Base-by-base conservation (phyloP, 441 rosid genomes). In the Croton setiger region DNA sequence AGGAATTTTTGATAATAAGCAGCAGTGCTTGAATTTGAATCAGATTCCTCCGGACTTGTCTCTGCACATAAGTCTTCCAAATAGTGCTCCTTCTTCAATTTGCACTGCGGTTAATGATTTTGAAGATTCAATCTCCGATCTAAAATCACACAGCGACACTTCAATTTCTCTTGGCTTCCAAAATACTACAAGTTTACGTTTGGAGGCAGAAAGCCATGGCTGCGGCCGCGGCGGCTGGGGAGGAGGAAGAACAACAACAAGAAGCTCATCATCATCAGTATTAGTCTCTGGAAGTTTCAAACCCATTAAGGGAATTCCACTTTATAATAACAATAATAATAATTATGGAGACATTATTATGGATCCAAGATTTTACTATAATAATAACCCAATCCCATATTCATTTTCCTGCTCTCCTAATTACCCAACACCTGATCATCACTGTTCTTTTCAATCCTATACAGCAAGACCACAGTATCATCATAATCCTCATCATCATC, bases 11-110 rank as follows among this genome's bases (percentile, higher is more conserved):
- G 63, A 57, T 35, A 41, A 31, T 27, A 27, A 27, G 1, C 31
- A 2, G 15, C 76, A 61, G 31, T 67, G 64, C 53, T 61, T 55
- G 74, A 75, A 75, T 71, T 61, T 55, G 74, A 75, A 75, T 71
- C 78, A 56, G 75, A 66, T 70, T 74, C 96, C 96, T 74, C 96
- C 96, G 66, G 93, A 90, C 86, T 92, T 90, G 31, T 90, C 96
- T 39, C 84, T 90, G 62, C 86, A 90, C 73, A 90, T 90, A 58
- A 88, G 92, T 74, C 93, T 81, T 21, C 96, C 96, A 3, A 73
- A 83, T 62, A 73, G 79, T 64, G 56, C 64, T 67, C 70, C 80
- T 48, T 43, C 81, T 73, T 66, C 84, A 31, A 53, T 65, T 27
- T 74, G 77, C 65, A 74, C 85, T 56, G 84, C 86, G 70, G 57